phyloP scores from a whole-genome alignment of 768 basidiomycete species.

The Tephrocybe rancida region DNA sequence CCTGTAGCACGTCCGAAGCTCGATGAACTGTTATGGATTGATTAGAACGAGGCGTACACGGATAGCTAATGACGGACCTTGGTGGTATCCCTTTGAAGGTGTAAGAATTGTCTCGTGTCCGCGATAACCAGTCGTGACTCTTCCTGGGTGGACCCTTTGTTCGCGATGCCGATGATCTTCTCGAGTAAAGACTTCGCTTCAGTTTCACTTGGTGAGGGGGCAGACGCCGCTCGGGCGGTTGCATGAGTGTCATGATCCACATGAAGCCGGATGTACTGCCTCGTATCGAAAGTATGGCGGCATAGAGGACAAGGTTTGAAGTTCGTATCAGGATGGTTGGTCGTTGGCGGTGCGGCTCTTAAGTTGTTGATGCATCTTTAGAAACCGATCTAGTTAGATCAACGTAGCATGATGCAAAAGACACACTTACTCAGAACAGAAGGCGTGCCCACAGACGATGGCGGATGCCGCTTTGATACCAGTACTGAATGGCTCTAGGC shows the following conservation, averaged over 20 bases:
- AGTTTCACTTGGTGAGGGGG: slow-evolving; percentile 35
- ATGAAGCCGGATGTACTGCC: slow-evolving; percentile 49
- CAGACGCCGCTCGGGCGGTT: slow-evolving; percentile 10
- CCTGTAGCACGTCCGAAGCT: slow-evolving; percentile 49
- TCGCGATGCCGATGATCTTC: slow-evolving; percentile 54
- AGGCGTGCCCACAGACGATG: slow-evolving; percentile 74
- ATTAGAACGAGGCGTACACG: slow-evolving; percentile 4
- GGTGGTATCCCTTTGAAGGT: slow-evolving; percentile 40
- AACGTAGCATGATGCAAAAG: not conserved
- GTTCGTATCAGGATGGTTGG: slow-evolving; percentile 8
- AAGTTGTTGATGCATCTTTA: slow-evolving; percentile 59
- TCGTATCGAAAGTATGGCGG: slow-evolving; percentile 51
- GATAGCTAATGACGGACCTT: slow-evolving; percentile 32
- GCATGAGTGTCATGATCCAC: slow-evolving; percentile 49
- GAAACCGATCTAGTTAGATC: slow-evolving; percentile 6
- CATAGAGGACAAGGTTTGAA: slow-evolving; percentile 59
- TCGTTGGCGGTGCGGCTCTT: slow-evolving; percentile 31
- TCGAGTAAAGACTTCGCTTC: slow-evolving; percentile 56
- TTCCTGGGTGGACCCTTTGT: slow-evolving; percentile 55
- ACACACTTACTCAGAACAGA: slow-evolving; percentile 51
- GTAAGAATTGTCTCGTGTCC: slow-evolving; percentile 51
- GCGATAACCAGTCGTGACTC: slow-evolving; percentile 52
- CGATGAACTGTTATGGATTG: slow-evolving; percentile 41
- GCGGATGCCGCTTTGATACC: slow-evolving; percentile 61
- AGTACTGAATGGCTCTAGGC: slow-evolving; percentile 62